These are phyloP conservation scores for Oryza nivara DNA, from an alignment of 176 grass and related monocot genomes.

Conservation along the genomic window DNA sequence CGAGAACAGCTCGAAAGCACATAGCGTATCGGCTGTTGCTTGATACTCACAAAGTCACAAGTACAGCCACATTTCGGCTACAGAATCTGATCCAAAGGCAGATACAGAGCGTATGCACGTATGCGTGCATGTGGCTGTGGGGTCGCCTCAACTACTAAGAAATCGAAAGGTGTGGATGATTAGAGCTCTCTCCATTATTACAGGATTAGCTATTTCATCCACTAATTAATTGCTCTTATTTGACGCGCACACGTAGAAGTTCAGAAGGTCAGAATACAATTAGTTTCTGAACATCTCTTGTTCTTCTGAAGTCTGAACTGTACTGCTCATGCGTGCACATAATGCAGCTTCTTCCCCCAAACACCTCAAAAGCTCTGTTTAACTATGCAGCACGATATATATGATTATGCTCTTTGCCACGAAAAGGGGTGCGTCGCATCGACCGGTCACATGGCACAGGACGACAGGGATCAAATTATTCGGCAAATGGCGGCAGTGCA, in stretches of 20 bases:
- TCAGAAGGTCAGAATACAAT: not conserved
- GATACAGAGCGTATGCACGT: constrained; percentile 21
- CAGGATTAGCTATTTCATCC: constrained; percentile 5
- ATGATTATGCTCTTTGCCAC: constrained; percentile 17
- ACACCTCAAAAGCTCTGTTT: constrained; percentile 8
- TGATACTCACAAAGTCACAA: not conserved
- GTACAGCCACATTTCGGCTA: constrained; percentile 12
- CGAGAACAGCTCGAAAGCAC: not conserved
- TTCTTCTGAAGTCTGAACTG: not conserved
- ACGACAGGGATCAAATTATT: constrained; percentile 20
- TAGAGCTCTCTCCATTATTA: constrained; percentile 18
- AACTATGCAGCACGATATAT: constrained; percentile 20
- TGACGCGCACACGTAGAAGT: not conserved
- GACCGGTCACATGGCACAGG: constrained; percentile 41
- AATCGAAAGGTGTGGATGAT: constrained; percentile 19
- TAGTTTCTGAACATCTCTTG: not conserved
- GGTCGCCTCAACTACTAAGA: constrained; percentile 23
- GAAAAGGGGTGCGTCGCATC: not conserved
- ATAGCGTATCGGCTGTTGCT: constrained; percentile 11
- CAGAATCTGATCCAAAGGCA: constrained; percentile 47
- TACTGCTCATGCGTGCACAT: not conserved
- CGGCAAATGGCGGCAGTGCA: constrained; percentile 7
- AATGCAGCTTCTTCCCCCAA: constrained; percentile 29
- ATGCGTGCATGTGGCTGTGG: constrained; percentile 32
- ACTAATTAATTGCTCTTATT: not conserved